Evolutionary conservation across 345 rosid species (phyloP).

Genomic region (Passiflora organensis): DNA sequence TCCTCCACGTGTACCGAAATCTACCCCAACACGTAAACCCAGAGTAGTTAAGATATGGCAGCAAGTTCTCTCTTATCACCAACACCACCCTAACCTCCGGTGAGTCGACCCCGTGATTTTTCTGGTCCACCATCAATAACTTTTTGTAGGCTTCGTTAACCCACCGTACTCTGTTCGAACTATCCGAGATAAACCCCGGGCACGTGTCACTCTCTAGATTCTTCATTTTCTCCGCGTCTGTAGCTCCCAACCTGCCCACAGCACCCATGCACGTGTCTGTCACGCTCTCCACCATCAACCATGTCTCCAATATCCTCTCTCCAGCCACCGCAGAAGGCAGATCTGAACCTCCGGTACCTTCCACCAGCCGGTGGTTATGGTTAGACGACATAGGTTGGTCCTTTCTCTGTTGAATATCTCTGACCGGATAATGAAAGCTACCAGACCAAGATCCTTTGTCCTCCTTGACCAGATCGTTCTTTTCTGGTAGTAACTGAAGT

Average conservation of each 20-base stretch:
- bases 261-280: conserved; percentile 39
- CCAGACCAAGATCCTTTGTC: neutral
- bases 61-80: conserved; percentile 42
- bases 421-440: neutral
- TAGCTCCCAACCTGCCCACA: conserved; percentile 16
- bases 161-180: conserved; percentile 45
- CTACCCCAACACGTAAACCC: conserved; percentile 56
- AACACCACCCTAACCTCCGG: conserved; percentile 36
- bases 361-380: neutral
- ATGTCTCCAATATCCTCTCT: conserved; percentile 34
- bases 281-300: conserved; percentile 67
- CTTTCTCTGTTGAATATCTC: no score
- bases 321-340: conserved; percentile 3
- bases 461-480: neutral
- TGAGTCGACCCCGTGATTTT: no score
- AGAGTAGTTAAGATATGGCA: conserved; percentile 14
- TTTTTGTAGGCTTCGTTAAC: conserved; percentile 58
- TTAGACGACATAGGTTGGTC: no score
- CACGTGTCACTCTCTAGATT: conserved; percentile 59
- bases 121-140: conserved; percentile 29
- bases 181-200: conserved; percentile 58
- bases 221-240: conserved; percentile 39
- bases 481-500: conserved; percentile 7
- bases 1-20: conserved; percentile 38
- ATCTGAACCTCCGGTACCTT: neutral